phyloP scores from a whole-genome alignment of 345 rosid genomes.

The Fremontodendron californicum region DNA sequence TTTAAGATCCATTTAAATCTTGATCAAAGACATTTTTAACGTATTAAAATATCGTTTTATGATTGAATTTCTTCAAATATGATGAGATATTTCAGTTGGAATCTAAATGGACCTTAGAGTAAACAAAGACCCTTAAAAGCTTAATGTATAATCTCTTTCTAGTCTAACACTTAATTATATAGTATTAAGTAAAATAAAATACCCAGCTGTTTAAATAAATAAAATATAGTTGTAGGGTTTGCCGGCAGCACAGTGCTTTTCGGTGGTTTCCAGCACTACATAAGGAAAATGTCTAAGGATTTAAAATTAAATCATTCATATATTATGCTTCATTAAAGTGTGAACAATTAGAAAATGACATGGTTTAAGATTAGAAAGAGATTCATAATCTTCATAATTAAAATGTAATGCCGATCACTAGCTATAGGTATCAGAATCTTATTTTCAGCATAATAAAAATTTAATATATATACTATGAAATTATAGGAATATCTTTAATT shows the following conservation, averaged over 20 bases:
- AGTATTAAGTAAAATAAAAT: neutral
- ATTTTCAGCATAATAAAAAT: neutral
- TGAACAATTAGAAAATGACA: neutral
- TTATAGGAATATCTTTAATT: neutral
- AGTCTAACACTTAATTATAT: too few relatives aligned
- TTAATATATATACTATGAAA: neutral
- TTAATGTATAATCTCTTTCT: neutral
- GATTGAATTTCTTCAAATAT: too few relatives aligned
- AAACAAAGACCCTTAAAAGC: neutral
- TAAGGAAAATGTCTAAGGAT: conserved; percentile 1
- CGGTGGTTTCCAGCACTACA: conserved; percentile 7
- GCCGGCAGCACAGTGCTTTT: neutral
- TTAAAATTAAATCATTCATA: conserved; percentile 3
- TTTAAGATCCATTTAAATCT: too few relatives aligned
- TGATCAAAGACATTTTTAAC: too few relatives aligned
- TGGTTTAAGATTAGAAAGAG: neutral
- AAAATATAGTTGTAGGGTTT: neutral
- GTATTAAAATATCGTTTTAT: too few relatives aligned
- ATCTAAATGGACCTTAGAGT: too few relatives aligned
- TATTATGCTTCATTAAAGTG: neutral
- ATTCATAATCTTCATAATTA: conserved; percentile 11
- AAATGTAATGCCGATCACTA: neutral
- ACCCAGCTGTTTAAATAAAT: neutral
- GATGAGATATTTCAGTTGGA: too few relatives aligned
- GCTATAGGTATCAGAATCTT: neutral